Base-by-base conservation (phyloP, 352 stramenopile genomes). In the Globisporangium takayamanum region DNA sequence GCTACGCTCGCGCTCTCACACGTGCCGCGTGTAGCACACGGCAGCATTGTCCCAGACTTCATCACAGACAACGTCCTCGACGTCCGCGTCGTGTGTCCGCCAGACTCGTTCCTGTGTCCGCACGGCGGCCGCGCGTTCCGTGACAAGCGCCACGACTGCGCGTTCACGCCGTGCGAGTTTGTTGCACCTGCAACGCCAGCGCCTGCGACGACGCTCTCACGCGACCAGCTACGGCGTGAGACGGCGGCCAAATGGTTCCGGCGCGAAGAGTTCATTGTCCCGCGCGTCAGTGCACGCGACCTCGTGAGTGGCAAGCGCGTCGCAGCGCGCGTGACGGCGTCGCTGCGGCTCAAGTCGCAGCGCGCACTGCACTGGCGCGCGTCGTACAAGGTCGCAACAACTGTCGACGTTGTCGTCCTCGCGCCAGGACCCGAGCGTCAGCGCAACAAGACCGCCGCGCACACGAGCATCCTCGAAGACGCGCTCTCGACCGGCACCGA, bases 111-210 rank as follows among this genome's bases (percentile, higher is more conserved):
- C 12, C 26, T 68, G 36, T 85, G 75, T 59, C 63, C 71, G 20
- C 68, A 80, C 48, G 70, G 70, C 54, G 66, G 62, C 3, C 66
- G 66, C 42, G 62, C 67, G 2, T 81, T 72, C 45, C 75, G 73
- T 41, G 63, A 80, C 36, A 55, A 41, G 16, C 52, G 63, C 6
- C 63, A 78, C 55, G 39, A 66, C n/a, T 83, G 73, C 52, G 55
- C 62, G 30, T 83, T 83, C 62, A 75, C 70, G 4, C 71, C 71
- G 6, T 85, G 76, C 48, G 60, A 71, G 41, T 61, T 81, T 18
- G 62, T 81, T 0, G 16, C 61, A 4, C 26, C 67, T 1, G 45
- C 57, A 0, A 51, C 58, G 6, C 7, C 33, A 1, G 26, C 26
- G 18, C 60, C 20, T 2, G 10, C 63, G 2, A 54, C 49, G 5